phyloP scores from a whole-genome alignment of 2,329 filamentous ascomycete species.

The Aspergillus sp. region DNA sequence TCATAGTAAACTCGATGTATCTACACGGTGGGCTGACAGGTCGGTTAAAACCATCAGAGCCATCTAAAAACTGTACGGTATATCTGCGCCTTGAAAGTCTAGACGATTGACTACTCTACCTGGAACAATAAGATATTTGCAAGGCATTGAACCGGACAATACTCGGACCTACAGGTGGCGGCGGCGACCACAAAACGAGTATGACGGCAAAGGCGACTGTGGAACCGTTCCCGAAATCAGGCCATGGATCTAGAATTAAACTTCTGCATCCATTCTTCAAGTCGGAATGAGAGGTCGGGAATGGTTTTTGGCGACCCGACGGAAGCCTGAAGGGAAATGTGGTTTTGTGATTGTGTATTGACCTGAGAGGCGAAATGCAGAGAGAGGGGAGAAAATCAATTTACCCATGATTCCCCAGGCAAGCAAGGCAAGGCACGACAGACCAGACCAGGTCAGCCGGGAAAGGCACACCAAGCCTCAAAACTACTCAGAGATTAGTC shows the following conservation, averaged over 20 bases:
- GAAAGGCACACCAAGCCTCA: background rate
- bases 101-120: background rate
- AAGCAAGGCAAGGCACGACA: background rate
- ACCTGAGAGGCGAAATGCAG: background rate
- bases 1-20: too few relatives aligned
- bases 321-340: background rate
- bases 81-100: background rate
- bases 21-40: background rate
- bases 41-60: background rate
- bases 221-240: constrained; percentile 7
- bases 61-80: background rate
- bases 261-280: constrained; percentile 4
- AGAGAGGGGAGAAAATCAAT: background rate
- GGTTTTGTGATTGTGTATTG: background rate
- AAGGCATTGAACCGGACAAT: background rate
- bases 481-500: background rate
- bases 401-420: background rate
- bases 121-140: background rate
- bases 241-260: constrained; percentile 6
- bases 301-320: background rate
- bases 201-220: background rate
- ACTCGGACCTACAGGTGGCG: background rate
- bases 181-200: background rate
- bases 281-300: background rate
- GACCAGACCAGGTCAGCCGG: background rate